Evolutionary conservation across 495 filamentous ascomycete species (phyloP).

Genomic region (Xylaria nigripes): DNA sequence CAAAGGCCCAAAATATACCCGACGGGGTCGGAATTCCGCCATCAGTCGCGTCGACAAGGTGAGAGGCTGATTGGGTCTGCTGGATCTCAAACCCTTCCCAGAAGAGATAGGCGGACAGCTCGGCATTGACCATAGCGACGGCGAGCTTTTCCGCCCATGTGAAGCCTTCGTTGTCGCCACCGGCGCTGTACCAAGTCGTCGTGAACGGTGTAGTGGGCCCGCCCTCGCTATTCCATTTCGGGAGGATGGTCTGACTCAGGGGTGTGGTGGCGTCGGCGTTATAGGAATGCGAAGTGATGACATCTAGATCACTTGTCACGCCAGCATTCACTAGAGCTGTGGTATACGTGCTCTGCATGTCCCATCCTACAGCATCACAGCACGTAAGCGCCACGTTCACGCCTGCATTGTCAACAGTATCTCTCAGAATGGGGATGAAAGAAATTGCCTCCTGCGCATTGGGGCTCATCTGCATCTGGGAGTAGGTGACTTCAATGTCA

Average conservation of each 20-base stretch:
- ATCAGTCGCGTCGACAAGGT: conserved; percentile 31
- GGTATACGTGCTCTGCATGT: conserved; percentile 31
- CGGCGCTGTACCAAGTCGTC: conserved; percentile 41
- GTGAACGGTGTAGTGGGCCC: conserved; percentile 23
- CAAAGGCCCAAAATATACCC: conserved; percentile 44
- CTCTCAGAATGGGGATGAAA: conserved; percentile 40
- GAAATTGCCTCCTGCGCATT: conserved; percentile 39
- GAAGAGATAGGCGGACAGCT: conserved; percentile 43
- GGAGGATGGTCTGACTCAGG: conserved; percentile 29
- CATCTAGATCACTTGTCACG: conserved; percentile 29
- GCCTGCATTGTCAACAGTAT: conserved; percentile 30
- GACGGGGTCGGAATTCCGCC: conserved; percentile 29
- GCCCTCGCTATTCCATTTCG: conserved; percentile 46
- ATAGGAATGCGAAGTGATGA: conserved; percentile 46
- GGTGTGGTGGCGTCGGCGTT: conserved; percentile 30
- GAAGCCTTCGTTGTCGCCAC: conserved; percentile 41
- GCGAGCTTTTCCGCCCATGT: conserved; percentile 50
- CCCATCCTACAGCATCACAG: conserved; percentile 48
- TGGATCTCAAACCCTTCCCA: conserved; percentile 39
- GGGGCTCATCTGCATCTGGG: conserved; percentile 35
- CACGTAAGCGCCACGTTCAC: conserved; percentile 38
- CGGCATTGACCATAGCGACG: conserved; percentile 33
- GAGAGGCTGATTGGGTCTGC: conserved; percentile 29
- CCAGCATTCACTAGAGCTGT: conserved; percentile 34
- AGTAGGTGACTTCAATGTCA: conserved; percentile 34